These are phyloP conservation scores for Macrolepiota dolichaula DNA, from an alignment of 768 basidiomycete genomes.

Conservation along the genomic window DNA sequence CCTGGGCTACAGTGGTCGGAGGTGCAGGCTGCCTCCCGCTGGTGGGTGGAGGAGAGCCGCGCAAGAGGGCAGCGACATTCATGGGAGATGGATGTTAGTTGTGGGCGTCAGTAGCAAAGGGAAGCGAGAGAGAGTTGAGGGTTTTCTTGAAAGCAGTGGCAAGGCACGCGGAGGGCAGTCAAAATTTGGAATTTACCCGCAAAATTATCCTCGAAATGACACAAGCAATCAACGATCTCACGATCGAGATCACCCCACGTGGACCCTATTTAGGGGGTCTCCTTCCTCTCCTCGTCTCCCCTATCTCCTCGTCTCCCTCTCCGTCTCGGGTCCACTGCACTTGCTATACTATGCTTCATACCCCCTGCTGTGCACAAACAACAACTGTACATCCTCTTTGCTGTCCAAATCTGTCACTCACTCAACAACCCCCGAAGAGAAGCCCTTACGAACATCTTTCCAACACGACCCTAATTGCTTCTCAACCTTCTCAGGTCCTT, in stretches of 20 bases:
- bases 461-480: conserved; percentile 6
- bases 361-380: background rate
- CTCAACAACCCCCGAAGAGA: background rate
- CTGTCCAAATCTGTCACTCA: background rate
- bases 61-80: conserved; percentile 19
- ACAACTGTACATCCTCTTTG: background rate
- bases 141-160: conserved; percentile 7
- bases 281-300: background rate
- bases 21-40: conserved; percentile 7
- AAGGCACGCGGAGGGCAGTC: conserved; percentile 15
- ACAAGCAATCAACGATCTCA: conserved; percentile 18
- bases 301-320: background rate
- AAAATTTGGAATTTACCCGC: conserved; percentile 15
- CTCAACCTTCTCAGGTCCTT: background rate
- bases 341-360: background rate
- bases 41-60: conserved; percentile 15
- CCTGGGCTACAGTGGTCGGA: conserved; percentile 2
- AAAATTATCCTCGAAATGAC: conserved; percentile 15
- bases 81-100: conserved; percentile 1
- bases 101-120: conserved; percentile 9
- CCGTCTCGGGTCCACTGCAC: background rate
- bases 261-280: conserved; percentile 7
- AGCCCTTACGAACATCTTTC: conserved; percentile 5
- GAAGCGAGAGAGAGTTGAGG: conserved; percentile 6
- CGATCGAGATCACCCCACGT: conserved; percentile 18